Evolutionary conservation across 345 rosid species (phyloP).

Genomic region (Dimocarpus longan): DNA sequence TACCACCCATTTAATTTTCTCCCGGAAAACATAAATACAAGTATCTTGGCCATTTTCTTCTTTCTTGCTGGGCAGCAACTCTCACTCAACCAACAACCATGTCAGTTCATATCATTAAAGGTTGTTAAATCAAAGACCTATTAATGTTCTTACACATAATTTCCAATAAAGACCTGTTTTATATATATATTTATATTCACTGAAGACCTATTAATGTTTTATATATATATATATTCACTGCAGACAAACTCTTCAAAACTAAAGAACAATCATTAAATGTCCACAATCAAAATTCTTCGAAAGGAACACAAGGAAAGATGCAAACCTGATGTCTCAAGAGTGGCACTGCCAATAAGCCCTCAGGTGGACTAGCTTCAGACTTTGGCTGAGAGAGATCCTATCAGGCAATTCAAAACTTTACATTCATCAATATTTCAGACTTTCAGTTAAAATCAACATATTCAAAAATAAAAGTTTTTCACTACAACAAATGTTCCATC

Average conservation of each 20-base stretch:
- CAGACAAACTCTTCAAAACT: background rate
- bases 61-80: background rate
- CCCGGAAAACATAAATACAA: background rate
- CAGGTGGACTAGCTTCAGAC: conserved; percentile 80
- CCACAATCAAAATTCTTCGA: background rate
- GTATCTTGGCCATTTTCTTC: background rate
- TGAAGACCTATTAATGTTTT: too few species aligned
- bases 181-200: background rate
- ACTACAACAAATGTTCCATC: background rate
- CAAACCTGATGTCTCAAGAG: conserved; percentile 94
- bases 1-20: background rate
- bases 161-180: background rate
- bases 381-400: conserved; percentile 85
- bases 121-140: background rate
- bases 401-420: conserved; percentile 30
- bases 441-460: background rate
- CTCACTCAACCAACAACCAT: background rate
- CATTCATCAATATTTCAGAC: background rate
- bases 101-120: background rate
- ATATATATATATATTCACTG: too few species aligned
- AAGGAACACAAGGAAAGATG: background rate
- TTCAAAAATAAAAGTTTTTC: conserved; percentile 5
- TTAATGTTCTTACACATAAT: background rate
- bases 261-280: conserved; percentile 3
- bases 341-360: conserved; percentile 77